phyloP scores from a whole-genome alignment of 2,329 filamentous ascomycete species.

The Coniochaeta sp. region DNA sequence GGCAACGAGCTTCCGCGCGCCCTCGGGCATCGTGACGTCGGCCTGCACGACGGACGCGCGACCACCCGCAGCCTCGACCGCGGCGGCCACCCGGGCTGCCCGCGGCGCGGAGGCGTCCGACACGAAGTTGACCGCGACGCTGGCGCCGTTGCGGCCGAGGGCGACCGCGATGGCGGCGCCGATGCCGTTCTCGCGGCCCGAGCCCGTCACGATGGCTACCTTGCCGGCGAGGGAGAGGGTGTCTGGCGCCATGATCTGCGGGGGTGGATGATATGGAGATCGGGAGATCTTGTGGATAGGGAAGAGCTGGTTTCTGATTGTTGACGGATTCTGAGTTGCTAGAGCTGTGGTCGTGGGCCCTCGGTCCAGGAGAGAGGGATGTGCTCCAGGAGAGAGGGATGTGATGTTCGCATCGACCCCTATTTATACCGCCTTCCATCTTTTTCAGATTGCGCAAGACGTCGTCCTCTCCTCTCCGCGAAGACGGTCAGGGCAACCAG shows the following conservation, averaged over 20 bases:
- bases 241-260: not conserved
- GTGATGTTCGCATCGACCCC: too few relatives aligned
- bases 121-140: slow-evolving; percentile 31
- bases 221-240: slow-evolving; percentile 30
- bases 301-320: too few relatives aligned
- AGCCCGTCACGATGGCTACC: slow-evolving; percentile 36
- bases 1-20: slow-evolving; percentile 22
- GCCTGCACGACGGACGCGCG: slow-evolving; percentile 24
- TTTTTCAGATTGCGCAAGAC: too few relatives aligned
- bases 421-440: too few relatives aligned
- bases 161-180: slow-evolving; percentile 32
- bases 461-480: too few relatives aligned
- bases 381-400: too few relatives aligned
- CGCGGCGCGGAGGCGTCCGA: slow-evolving; percentile 22
- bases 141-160: slow-evolving; percentile 32
- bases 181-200: slow-evolving; percentile 34
- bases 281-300: too few relatives aligned
- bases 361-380: too few relatives aligned
- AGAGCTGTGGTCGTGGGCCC: too few relatives aligned
- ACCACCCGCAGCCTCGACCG: slow-evolving; percentile 20
- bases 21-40: slow-evolving; percentile 22
- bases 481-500: too few relatives aligned
- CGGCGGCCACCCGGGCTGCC: slow-evolving; percentile 22
- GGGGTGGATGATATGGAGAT: too few relatives aligned
- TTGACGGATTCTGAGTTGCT: too few relatives aligned